Evolutionary conservation across 208 protist genomes (phyloP), one percentile per base, ranked within the genome.

Genomic region (Lotmaria passim): DNA sequence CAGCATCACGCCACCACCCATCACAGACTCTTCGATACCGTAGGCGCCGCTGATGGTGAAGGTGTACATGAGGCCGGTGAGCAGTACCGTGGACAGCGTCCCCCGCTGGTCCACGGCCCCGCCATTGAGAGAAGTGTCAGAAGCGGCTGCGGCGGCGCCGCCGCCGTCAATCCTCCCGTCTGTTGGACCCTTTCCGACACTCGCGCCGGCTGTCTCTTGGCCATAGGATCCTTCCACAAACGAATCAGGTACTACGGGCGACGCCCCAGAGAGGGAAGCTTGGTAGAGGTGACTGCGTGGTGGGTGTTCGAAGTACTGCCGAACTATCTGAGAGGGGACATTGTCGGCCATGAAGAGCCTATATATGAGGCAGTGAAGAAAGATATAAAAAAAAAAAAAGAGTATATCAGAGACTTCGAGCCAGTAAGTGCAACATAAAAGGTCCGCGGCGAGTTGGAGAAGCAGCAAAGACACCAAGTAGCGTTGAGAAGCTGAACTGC

Each of bases 41-140:
- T 93, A 93, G 5, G 83, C 84, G 12, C 90, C 85, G 67, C 79
- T 84, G 46, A 85, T 89, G 24, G 90, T 88, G 41, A 87, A 86
- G n/a, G 83, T 87, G 72, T 93, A 93, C 87, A 92, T 95, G 12
- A 92, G 67, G 0, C 82, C 90, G n/a, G 83, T 84, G 8, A 95
- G 69, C 60, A 95, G 73, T 31, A 91, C 19, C 41, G 82, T 70
- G 5, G 86, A 91, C 34, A 93, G 82, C 23, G 57, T 30, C 30
- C 48, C 78, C 30, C 56, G 50, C 39, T 33, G 48, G 10, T 44
- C 33, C 21, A 8, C 12, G 11, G 33, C 50, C 17, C n/a, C 44
- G 3, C 14, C 34, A 6, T 34, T 17, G 17, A 23, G 11, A 19
- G n/a, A 19, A 14, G 14, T 43, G 19, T 3, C 46, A 38, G 36